Percentiles rank a stretch among this genome's conserved stretches.
Conservation (phyloP, 2,329 filamentous ascomycete genomes). For the Trichophyton simii region DNA sequence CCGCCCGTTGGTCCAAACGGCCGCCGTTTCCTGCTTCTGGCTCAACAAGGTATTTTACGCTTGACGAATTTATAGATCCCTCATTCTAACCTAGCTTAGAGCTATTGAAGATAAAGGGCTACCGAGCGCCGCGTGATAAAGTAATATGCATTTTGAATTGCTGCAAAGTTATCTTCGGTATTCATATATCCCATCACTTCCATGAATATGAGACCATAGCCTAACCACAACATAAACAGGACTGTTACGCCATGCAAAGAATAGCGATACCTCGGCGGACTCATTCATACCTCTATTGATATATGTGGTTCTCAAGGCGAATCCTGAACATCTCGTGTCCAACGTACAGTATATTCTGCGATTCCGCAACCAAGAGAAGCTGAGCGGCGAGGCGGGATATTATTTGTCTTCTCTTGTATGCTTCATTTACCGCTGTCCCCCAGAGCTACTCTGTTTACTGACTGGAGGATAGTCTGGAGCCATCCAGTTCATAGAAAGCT, state of each 20-base stretch:
- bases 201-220: background rate
- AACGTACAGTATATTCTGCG: constrained; percentile 97
- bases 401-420: constrained; percentile 80
- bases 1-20: constrained; percentile 72
- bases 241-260: constrained; percentile 78
- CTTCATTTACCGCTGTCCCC: background rate
- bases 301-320: constrained; percentile 87
- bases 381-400: constrained; percentile 94
- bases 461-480: constrained; percentile 45
- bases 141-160: constrained; percentile 97
- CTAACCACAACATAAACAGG: constrained; percentile 33
- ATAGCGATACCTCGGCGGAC: constrained; percentile 79
- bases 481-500: constrained; percentile 90
- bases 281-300: constrained; percentile 92
- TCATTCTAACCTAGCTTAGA: constrained; percentile 41
- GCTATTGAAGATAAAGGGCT: constrained; percentile 88
- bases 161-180: constrained; percentile 98
- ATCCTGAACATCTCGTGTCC: constrained; percentile 87
- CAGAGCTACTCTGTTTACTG: background rate
- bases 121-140: constrained; percentile 93
- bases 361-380: constrained; percentile 93
- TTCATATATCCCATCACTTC: constrained; percentile 16
- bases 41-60: constrained; percentile 60
- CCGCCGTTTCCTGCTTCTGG: constrained; percentile 72
- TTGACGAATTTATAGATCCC: background rate